phyloP scores from a whole-genome alignment of 2,329 filamentous ascomycete genomes.

The Alternaria dauci region DNA sequence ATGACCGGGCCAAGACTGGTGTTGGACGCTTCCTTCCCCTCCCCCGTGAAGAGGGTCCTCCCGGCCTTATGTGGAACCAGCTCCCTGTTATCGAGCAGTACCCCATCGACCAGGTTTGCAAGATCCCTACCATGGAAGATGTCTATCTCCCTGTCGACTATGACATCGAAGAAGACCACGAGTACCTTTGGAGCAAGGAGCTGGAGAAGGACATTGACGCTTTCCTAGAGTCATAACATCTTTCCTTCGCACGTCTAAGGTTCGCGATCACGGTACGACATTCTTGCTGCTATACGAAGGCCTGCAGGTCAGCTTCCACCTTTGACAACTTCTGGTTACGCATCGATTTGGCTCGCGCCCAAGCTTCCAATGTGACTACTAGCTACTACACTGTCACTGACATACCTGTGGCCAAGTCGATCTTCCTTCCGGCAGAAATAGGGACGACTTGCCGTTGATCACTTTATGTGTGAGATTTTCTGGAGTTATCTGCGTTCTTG shows the following conservation, averaged over 20 bases:
- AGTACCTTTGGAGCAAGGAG: slow-evolving; percentile 36
- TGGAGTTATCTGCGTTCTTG: neutral
- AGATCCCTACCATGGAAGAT: slow-evolving; percentile 50
- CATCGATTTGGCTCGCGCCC: slow-evolving; percentile 23
- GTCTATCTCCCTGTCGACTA: slow-evolving; percentile 51
- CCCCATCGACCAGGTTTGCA: slow-evolving; percentile 50
- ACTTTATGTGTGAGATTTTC: neutral
- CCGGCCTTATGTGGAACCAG: slow-evolving; percentile 54
- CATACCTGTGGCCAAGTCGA: slow-evolving; percentile 1
- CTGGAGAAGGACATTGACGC: slow-evolving; percentile 41
- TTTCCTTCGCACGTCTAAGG: neutral
- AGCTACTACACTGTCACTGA: slow-evolving; percentile 11
- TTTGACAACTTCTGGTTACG: slow-evolving; percentile 9
- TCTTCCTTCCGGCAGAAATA: neutral
- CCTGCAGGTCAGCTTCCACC: neutral
- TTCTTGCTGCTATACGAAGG: neutral
- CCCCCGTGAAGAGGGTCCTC: slow-evolving; percentile 54
- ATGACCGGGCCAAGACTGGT: slow-evolving; percentile 55
- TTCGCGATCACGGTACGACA: neutral
- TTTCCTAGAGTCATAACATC: slow-evolving; percentile 27
- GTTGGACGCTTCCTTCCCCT: slow-evolving; percentile 55
- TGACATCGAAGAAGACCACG: slow-evolving; percentile 39
- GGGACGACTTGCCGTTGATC: slow-evolving; percentile 8
- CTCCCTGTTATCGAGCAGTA: slow-evolving; percentile 50
- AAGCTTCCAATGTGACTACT: slow-evolving; percentile 14